Conservation (phyloP, 306 rosid species). For the Prosopis cineraria region DNA sequence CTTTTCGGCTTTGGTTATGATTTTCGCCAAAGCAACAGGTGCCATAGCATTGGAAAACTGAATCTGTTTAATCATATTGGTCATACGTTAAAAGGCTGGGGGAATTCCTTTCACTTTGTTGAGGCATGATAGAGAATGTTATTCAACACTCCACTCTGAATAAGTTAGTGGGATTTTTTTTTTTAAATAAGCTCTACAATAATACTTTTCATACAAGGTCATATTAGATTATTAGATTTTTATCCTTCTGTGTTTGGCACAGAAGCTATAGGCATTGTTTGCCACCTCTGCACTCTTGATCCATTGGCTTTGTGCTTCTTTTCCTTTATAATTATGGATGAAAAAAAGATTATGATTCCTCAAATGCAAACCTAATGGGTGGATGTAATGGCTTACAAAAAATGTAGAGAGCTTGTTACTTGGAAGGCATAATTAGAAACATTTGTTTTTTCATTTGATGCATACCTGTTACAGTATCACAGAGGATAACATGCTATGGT, state of each 20-base stretch:
- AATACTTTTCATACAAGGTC: neutral
- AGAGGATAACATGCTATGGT: neutral
- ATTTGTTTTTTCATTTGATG: neutral
- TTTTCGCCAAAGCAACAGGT: slow-evolving; percentile 99
- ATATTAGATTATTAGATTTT: neutral
- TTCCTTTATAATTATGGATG: neutral
- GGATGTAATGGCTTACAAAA: neutral
- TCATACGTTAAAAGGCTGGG: neutral
- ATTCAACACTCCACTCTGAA: neutral
- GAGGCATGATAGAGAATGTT: slow-evolving; percentile 5
- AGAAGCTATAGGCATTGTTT: neutral
- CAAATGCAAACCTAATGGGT: neutral
- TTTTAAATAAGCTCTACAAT: neutral
- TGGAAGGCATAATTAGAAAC: neutral
- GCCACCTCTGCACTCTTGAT: neutral
- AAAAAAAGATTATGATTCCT: neutral
- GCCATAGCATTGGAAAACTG: slow-evolving; percentile 26
- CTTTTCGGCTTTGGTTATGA: slow-evolving; percentile 99
- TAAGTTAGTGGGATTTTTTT: slow-evolving; percentile 15
- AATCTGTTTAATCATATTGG: neutral
- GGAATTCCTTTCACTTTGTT: slow-evolving; percentile 19
- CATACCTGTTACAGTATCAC: neutral
- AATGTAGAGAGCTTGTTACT: neutral
- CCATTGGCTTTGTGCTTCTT: neutral
- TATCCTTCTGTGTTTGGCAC: neutral